These are phyloP conservation scores for Schizothecium vesticola DNA, from an alignment of 495 filamentous ascomycete genomes.

Conservation along the genomic window DNA sequence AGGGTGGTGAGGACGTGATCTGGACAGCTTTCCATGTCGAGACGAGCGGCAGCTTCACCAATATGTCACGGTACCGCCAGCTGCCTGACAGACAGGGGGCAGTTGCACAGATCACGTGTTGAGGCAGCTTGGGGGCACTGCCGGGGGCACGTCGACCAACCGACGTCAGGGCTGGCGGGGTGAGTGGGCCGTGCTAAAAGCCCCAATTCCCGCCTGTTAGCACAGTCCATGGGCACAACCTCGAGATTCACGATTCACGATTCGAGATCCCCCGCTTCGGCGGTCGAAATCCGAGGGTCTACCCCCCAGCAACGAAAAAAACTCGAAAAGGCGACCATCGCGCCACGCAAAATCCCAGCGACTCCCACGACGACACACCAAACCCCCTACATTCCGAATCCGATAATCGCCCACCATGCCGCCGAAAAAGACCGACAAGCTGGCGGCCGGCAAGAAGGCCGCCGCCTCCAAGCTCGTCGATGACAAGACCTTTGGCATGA, in stretches of 20 bases:
- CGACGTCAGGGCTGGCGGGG: slow-evolving; percentile 23
- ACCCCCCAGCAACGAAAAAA: slow-evolving; percentile 13
- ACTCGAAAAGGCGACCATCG: neutral
- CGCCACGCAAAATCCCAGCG: neutral
- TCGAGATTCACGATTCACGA: slow-evolving; percentile 7
- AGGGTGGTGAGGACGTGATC: slow-evolving; percentile 1
- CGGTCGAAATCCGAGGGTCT: slow-evolving; percentile 9
- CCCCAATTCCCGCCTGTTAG: neutral
- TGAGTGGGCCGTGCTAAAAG: slow-evolving; percentile 11
- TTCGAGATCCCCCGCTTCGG: slow-evolving; percentile 24
- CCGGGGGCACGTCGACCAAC: neutral
- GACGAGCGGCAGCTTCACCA: neutral
- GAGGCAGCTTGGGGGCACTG: neutral
- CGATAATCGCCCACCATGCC: slow-evolving; percentile 61
- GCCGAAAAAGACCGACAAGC: slow-evolving; percentile 76
- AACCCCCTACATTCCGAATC: neutral
- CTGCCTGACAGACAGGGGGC: neutral
- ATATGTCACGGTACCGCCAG: neutral
- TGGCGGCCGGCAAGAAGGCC: slow-evolving; percentile 53
- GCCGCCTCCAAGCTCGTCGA: slow-evolving; percentile 64
- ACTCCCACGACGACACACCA: neutral
- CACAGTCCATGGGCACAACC: slow-evolving; percentile 13
- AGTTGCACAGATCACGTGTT: slow-evolving; percentile 3
- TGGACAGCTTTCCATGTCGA: slow-evolving; percentile 26
- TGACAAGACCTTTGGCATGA: slow-evolving; percentile 99